Base-by-base conservation (phyloP, 2,329 filamentous ascomycete genomes). In the Orbilia ellipsospora region DNA sequence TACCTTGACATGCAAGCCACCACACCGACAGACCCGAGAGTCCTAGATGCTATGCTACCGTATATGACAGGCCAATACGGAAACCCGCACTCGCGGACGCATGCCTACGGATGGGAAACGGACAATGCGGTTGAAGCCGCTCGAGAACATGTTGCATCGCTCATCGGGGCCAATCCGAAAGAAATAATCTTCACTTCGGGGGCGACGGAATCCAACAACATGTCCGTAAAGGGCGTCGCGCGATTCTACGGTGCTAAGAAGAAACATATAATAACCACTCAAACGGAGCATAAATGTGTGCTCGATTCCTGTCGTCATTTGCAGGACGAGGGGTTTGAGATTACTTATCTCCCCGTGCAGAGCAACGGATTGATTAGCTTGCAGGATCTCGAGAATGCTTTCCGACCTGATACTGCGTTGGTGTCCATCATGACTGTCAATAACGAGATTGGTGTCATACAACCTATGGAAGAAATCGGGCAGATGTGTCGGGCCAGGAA, bases 341-440 rank as follows among this genome's bases (percentile, higher is more conserved):
- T 99, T 78, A 99, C 95, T n/a, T 99, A 99, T 80, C 87, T 99
- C 55, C 93, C 95, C 2, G 95, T 99, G 4, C 88, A 94, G 83
- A 88, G 84, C 80, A 94, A 92, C 78, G 95, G 95, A n/a, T 84
- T 98, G 78, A 86, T 99, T 80, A 88, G 90, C 78, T 88, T 99
- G 85, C 87, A 91, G 50, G 89, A 95, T 79, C 88, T 99, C 31
- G 91, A 96, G 84, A 91, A 90, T 20, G 93, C 94, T 23, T 96
- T 99, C 77, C 89, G 92, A 75, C 94, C 94, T 0, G 94, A 98
- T 75, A 99, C 95, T 13, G 90, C 89, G 51, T 85, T 99, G 31
- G 94, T 98, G 83, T 97, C 94, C 81, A 92, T 99, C 83, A 99
- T 99, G 95, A 90, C 95, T 0, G 95, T 99, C 80, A 99, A 99